These are phyloP conservation scores for Glebionis coronaria DNA, from an alignment of 129 eudicot genomes.

Conservation along the genomic window DNA sequence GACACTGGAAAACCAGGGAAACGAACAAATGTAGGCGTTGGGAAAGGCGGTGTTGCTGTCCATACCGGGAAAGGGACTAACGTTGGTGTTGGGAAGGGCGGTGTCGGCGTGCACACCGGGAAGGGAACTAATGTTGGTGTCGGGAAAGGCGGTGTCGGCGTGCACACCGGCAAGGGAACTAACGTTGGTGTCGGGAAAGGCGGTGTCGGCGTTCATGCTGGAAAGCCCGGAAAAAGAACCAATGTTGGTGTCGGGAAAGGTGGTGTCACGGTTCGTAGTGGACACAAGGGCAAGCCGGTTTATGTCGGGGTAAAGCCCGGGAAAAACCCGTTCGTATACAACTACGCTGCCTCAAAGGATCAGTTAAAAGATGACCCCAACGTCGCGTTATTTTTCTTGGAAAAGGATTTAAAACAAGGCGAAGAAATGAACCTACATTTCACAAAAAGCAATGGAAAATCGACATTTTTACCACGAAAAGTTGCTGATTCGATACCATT, in stretches of 20 bases:
- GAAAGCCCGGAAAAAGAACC: constrained; percentile 25
- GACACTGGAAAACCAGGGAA: constrained; percentile 16
- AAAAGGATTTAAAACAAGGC: constrained; percentile 27
- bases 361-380: constrained; percentile 56
- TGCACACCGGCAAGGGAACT: constrained; percentile 24
- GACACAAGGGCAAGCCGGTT: constrained; percentile 44
- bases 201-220: constrained; percentile 9
- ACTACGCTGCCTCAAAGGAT: constrained; percentile 40
- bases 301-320: constrained; percentile 37
- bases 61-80: constrained; percentile 20
- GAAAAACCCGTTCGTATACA: constrained; percentile 26
- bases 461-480: constrained; percentile 43
- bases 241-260: constrained; percentile 27
- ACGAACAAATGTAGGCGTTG: constrained; percentile 13
- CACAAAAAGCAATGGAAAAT: constrained; percentile 12
- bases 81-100: constrained; percentile 28
- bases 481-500: constrained; percentile 48
- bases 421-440: constrained; percentile 41
- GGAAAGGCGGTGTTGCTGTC: constrained; percentile 29
- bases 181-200: constrained; percentile 27
- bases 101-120: constrained; percentile 24
- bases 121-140: constrained; percentile 23
- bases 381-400: constrained; percentile 52
- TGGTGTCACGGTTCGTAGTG: constrained; percentile 23
- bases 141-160: constrained; percentile 24